A percentile compares a stretch with the other conserved stretches of the same genome.
Conservation (phyloP, 495 filamentous ascomycete genomes). For the Talaromyces wortmannii region DNA sequence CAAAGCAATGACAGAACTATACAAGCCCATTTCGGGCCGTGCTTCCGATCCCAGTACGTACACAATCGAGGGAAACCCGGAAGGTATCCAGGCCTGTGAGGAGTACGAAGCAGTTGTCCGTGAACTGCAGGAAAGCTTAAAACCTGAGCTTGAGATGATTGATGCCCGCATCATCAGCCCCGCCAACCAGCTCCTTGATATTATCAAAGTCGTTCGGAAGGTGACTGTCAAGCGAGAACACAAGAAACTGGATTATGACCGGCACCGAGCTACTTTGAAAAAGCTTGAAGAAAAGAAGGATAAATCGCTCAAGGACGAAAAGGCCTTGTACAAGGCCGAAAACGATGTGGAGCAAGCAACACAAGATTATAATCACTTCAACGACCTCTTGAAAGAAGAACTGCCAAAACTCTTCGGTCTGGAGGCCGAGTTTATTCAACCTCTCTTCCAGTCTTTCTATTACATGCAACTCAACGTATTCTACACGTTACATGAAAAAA, state of each 20-base stretch:
- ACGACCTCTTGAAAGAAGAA: slow-evolving; percentile 92
- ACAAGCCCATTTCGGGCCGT: slow-evolving; percentile 95
- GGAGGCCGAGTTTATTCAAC: slow-evolving; percentile 95
- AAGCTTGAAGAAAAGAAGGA: slow-evolving; percentile 98
- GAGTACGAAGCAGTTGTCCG: slow-evolving; percentile 91
- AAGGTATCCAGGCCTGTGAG: slow-evolving; percentile 91
- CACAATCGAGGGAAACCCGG: slow-evolving; percentile 76
- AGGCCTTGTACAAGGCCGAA: slow-evolving; percentile 93
- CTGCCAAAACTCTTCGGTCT: slow-evolving; percentile 85
- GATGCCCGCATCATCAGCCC: slow-evolving; percentile 84
- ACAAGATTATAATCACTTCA: slow-evolving; percentile 94
- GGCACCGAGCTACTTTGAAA: slow-evolving; percentile 73
- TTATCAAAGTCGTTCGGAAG: slow-evolving; percentile 93
- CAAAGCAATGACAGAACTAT: slow-evolving; percentile 88
- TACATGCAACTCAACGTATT: slow-evolving; percentile 99
- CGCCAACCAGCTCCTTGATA: slow-evolving; percentile 89
- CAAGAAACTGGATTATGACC: slow-evolving; percentile 95
- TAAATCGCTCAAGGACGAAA: slow-evolving; percentile 92
- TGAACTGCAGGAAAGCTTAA: slow-evolving; percentile 80
- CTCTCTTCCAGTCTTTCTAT: slow-evolving; percentile 98
- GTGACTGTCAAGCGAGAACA: slow-evolving; percentile 84
- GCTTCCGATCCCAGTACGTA: slow-evolving; percentile 87
- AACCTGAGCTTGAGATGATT: slow-evolving; percentile 96
- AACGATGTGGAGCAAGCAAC: slow-evolving; percentile 86
- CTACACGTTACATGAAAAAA: slow-evolving; percentile 95